phyloP scores from a whole-genome alignment of 495 filamentous ascomycete species.

The Talaromyces liani region DNA sequence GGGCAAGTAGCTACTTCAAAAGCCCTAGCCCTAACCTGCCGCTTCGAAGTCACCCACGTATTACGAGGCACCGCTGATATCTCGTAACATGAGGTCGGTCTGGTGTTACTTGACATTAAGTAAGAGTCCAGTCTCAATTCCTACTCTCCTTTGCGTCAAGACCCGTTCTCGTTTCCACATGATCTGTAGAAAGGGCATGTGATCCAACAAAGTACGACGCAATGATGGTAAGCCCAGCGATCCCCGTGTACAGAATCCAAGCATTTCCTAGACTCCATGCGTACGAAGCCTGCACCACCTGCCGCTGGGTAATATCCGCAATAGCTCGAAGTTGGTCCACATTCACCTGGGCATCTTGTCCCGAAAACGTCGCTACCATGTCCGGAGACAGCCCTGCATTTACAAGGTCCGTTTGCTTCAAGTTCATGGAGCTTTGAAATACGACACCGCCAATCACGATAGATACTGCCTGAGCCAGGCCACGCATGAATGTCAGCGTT shows the following conservation, averaged over 20 bases:
- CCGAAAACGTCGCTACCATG: constrained; percentile 34
- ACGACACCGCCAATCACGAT: constrained; percentile 76
- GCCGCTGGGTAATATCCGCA: constrained; percentile 18
- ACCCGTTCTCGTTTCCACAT: constrained; percentile 18
- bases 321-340: constrained; percentile 11
- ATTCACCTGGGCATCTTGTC: constrained; percentile 20
- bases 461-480: constrained; percentile 61
- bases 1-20: no score
- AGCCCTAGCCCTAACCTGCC: no score
- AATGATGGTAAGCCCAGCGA: constrained; percentile 29
- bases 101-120: no score
- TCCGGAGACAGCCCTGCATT: constrained; percentile 36
- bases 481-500: constrained; percentile 66
- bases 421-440: constrained; percentile 57
- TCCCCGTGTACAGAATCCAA: constrained; percentile 39
- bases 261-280: constrained; percentile 40
- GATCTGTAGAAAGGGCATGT: not conserved
- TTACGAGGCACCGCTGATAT: no score
- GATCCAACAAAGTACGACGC: constrained; percentile 5
- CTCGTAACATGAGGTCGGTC: no score
- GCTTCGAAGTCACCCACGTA: no score
- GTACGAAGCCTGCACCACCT: constrained; percentile 32
- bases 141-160: no score
- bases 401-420: constrained; percentile 24
- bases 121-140: no score